Evolutionary conservation across 768 basidiomycete species (phyloP), one percentile per base, ranked within the genome.

Genomic region (Asterophora lycoperdoides): DNA sequence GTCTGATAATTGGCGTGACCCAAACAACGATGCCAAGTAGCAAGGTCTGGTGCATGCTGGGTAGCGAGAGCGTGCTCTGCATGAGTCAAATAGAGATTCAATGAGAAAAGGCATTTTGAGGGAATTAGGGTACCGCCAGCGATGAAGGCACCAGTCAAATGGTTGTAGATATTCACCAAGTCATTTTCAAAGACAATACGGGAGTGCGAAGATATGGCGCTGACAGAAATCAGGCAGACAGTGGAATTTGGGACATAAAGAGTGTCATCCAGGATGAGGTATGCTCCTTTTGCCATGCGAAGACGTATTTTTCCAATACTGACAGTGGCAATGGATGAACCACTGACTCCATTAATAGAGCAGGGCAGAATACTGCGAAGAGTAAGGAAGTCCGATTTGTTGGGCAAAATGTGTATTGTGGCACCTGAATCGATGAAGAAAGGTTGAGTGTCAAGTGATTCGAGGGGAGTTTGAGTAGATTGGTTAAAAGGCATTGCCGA

Each of bases 11-110:
- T 66, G 18, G 59, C 42, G 34, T 68, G 64, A 0, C 64, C 62
- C 2, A 70, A 54, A 28, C 52, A 51, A 18, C 42, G 40, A 43
- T 68, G 65, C 66, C 64, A 68, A 2, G 59, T 64, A 10, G 60
- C 51, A 1, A 68, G 30, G 13, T 46, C 46, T 4, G 58, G 44
- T 0, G 43, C 3, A 14, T 29, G 36, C 1, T 42, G 41, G 0
- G 54, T 47, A 6, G 51, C 4, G 29, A 60, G 39, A 0, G 61
- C 52, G 15, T 61, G 62, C 0, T 61, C 57, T 1, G 51, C 44
- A n/a, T n/a, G n/a, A n/a, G n/a, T n/a, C n/a, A n/a, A n/a, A n/a
- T n/a, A n/a, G n/a, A n/a, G n/a, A n/a, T n/a, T n/a, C n/a, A n/a
- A n/a, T n/a, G n/a, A n/a, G n/a, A n/a, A n/a, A n/a, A n/a, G n/a